Evolutionary conservation across 148 eudicot genomes (phyloP).

Genomic region (Chenopodium formosanum): DNA sequence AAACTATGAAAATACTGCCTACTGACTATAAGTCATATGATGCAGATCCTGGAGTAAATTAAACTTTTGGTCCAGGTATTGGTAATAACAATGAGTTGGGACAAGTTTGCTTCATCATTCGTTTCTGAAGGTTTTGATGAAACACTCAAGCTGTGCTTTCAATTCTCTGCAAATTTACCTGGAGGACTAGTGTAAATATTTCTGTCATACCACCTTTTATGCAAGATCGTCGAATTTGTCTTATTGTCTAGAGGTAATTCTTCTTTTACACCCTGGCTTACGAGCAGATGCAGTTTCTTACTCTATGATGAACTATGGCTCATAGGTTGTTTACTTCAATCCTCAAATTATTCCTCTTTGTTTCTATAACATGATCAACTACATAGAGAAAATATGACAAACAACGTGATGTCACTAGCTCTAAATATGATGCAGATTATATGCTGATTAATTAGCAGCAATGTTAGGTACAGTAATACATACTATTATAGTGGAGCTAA

Average conservation of each 20-base stretch:
- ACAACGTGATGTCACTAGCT: constrained; percentile 4
- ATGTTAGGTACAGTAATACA: constrained; percentile 14
- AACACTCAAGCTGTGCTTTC: not conserved
- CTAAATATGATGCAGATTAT: constrained; percentile 7
- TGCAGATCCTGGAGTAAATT: constrained; percentile 1
- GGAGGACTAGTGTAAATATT: not conserved
- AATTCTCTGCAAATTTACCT: too few species aligned
- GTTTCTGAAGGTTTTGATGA: not conserved
- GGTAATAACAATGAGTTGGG: not conserved
- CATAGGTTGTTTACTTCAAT: constrained; percentile 7
- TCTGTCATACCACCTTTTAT: not conserved
- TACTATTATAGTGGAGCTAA: constrained; percentile 19
- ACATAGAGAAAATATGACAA: not conserved
- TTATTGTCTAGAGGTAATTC: not conserved
- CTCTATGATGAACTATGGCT: not conserved
- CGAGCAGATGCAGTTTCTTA: constrained; percentile 1
- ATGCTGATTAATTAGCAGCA: not conserved
- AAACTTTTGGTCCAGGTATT: not conserved
- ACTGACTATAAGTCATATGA: not conserved
- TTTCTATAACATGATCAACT: constrained; percentile 2
- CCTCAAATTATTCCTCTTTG: not conserved
- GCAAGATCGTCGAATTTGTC: not conserved
- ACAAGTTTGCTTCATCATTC: too few species aligned
- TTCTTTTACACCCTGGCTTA: not conserved
- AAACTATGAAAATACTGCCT: not conserved